phyloP scores from a whole-genome alignment of 2,329 filamentous ascomycete species.

The Lachnellula hyalina region DNA sequence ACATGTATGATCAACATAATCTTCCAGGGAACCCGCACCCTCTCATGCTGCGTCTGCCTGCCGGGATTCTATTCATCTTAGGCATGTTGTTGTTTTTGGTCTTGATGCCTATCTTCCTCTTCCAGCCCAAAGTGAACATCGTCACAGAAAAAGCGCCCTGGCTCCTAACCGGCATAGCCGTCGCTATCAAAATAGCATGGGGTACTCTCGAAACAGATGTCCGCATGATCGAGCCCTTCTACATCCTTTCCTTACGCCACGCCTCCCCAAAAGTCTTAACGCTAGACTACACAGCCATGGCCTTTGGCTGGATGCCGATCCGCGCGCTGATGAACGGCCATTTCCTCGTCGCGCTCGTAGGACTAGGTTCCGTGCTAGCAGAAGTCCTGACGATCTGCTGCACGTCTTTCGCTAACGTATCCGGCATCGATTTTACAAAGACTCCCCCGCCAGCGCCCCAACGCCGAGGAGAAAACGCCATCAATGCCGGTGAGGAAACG shows the following conservation, averaged over 20 bases:
- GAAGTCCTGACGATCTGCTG: conserved; percentile 69
- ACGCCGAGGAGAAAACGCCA: conserved; percentile 4
- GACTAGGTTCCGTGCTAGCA: conserved; percentile 64
- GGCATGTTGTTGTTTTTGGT: conserved; percentile 51
- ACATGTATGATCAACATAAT: conserved; percentile 45
- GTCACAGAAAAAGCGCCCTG: conserved; percentile 60
- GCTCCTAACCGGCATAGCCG: conserved; percentile 59
- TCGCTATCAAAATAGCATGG: conserved; percentile 64
- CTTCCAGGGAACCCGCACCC: conserved; percentile 59
- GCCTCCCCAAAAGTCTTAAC: conserved; percentile 61
- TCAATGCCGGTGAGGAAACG: conserved; percentile 55
- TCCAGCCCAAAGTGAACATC: conserved; percentile 44
- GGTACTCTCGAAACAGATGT: conserved; percentile 62
- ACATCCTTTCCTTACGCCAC: conserved; percentile 60
- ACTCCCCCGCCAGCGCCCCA: background rate
- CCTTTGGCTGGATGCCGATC: conserved; percentile 60
- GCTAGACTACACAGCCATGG: conserved; percentile 68
- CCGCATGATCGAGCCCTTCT: conserved; percentile 71
- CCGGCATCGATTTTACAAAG: conserved; percentile 54
- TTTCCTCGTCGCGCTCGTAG: conserved; percentile 61
- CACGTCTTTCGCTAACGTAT: conserved; percentile 59
- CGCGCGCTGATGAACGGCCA: conserved; percentile 59
- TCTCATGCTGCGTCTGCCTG: conserved; percentile 57
- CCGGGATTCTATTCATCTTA: conserved; percentile 55
- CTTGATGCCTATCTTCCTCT: conserved; percentile 58